These are phyloP conservation scores for Aspergillus carbonarius DNA, from an alignment of 2,329 filamentous ascomycete species.

Conservation along the genomic window DNA sequence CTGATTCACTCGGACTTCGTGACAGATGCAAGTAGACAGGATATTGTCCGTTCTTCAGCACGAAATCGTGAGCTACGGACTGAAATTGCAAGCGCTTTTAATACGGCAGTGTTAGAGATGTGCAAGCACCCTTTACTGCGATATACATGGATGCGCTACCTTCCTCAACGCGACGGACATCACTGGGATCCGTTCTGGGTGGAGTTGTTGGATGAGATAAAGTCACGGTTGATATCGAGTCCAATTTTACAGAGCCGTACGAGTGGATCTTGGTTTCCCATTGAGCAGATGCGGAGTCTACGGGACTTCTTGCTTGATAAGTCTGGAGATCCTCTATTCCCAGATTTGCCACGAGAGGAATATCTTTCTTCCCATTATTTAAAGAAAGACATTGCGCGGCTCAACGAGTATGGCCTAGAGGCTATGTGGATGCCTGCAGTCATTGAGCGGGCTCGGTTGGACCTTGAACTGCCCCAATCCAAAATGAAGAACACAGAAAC, in stretches of 20 bases:
- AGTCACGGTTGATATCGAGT: background rate
- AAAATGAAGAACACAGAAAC: background rate
- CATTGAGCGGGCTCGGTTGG: background rate
- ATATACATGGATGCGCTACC: constrained; percentile 49
- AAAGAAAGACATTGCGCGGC: background rate
- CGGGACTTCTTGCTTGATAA: constrained; percentile 1
- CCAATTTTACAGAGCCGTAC: background rate
- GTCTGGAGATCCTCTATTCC: constrained; percentile 5
- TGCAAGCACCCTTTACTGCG: constrained; percentile 39
- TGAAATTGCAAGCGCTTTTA: constrained; percentile 42
- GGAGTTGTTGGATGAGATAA: constrained; percentile 1
- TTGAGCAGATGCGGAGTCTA: constrained; percentile 5
- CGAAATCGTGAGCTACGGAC: constrained; percentile 41
- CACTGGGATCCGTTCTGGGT: constrained; percentile 9
- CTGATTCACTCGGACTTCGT: constrained; percentile 54
- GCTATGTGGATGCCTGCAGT: too few species aligned
- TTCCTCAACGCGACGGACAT: constrained; percentile 38
- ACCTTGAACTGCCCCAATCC: background rate
- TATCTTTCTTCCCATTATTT: constrained; percentile 7
- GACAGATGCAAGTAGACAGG: constrained; percentile 47
- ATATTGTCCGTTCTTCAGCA: constrained; percentile 30
- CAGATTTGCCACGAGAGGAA: constrained; percentile 1
- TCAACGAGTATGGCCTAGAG: constrained; percentile 3
- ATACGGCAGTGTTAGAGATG: constrained; percentile 41
- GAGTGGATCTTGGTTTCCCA: background rate